Evolutionary conservation across 306 rosid species (phyloP), one percentile per base, ranked within the genome.

Genomic region (Aeschynomene evenia): DNA sequence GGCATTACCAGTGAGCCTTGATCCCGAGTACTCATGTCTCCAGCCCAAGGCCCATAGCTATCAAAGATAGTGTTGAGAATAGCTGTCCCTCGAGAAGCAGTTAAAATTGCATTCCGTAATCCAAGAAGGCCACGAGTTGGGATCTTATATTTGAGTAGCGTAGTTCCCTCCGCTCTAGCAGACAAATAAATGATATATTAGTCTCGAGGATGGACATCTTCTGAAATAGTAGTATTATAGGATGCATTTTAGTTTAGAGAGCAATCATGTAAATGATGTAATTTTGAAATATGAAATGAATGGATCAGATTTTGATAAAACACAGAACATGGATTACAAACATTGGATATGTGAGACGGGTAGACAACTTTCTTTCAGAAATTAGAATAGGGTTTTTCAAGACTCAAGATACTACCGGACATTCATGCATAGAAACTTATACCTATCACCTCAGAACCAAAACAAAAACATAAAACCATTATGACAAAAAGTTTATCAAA

Each of bases 51-150:
- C 24, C 88, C 97, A 66, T 88, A 94, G 82, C 86, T 72, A 49
- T 94, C 99, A 68, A 94, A 94, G 64, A 88, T 26, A 50, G 99
- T 94, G 82, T 91, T 94, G 77, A 94, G 97, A 76, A 91, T 85
- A 21, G 99, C 99, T 11, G 97, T 94, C 68, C 99, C 99, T 56
- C 97, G 91, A 66, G 96, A 88, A 77, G 97, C 99, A 63, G 99
- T 94, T 81, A 91, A 86, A 79, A 94, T 91, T 70, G 99, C 91
- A 83, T 94, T 94, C 66, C 99, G 78, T 74, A 94, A 71, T 72
- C 99, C 97, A 24, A 91, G 89, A 76, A 94, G 99, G 67, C 99
- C 99, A 77, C 96, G 97, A 5, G 97, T 94, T 56, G 99, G 99
- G 76, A 94, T 94, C 88, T 87, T 94, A 83, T 94, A 94, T 77